Conservation (phyloP, 306 rosid genomes). For the Ammopiptanthus mongolicus region DNA sequence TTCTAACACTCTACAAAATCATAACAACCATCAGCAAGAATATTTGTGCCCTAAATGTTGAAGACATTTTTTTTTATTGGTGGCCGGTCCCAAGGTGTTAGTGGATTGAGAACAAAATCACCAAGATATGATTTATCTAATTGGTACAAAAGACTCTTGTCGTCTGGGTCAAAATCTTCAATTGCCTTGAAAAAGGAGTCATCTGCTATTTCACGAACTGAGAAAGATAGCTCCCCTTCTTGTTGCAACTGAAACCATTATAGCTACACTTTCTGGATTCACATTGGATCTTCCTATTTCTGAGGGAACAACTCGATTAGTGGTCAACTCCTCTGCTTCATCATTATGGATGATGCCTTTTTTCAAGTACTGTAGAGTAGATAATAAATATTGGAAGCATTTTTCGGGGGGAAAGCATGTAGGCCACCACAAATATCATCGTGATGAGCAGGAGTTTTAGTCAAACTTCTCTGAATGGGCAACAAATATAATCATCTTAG, state of each 20-base stretch:
- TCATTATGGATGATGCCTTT: slow-evolving; percentile 96
- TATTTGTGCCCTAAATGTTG: slow-evolving; percentile 94
- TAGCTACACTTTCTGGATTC: slow-evolving; percentile 86
- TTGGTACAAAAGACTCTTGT: slow-evolving; percentile 70
- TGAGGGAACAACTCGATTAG: slow-evolving; percentile 95
- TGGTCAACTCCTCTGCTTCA: slow-evolving; percentile 92
- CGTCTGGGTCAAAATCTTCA: slow-evolving; percentile 91
- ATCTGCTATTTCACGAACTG: slow-evolving; percentile 92
- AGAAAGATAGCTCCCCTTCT: slow-evolving; percentile 90
- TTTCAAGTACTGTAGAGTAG: slow-evolving; percentile 80
- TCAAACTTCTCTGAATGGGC: slow-evolving; percentile 86
- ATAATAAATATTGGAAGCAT: slow-evolving; percentile 61
- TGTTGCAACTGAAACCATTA: slow-evolving; percentile 78
- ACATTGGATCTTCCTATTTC: slow-evolving; percentile 90
- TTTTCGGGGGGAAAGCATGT: slow-evolving; percentile 42
- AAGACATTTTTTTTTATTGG: slow-evolving; percentile 87
- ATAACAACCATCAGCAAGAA: too few species aligned
- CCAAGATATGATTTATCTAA: slow-evolving; percentile 71
- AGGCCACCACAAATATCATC: slow-evolving; percentile 48
- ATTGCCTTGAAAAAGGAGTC: slow-evolving; percentile 94
- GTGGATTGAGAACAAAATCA: slow-evolving; percentile 89
- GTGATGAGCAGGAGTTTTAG: slow-evolving; percentile 63
- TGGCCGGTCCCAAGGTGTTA: slow-evolving; percentile 98
- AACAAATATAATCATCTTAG: slow-evolving; percentile 78
- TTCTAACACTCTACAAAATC: too few species aligned